A percentile compares a stretch with the other conserved stretches of the same genome.
These are phyloP conservation scores for Lecanicillium sp. DNA, from an alignment of 2,329 filamentous ascomycete species.

Conservation along the genomic window DNA sequence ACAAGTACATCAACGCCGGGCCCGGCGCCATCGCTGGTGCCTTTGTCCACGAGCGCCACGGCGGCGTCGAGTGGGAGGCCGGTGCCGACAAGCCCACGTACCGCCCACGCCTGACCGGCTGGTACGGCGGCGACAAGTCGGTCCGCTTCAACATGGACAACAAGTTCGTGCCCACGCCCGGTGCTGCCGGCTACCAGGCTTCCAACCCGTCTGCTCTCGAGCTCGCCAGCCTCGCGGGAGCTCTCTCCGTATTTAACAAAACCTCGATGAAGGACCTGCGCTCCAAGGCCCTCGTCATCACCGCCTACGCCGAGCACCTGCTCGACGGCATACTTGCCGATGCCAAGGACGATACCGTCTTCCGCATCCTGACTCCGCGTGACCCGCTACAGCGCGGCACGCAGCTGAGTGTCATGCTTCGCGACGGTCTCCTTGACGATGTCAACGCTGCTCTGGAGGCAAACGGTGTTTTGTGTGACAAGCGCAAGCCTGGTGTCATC, in stretches of 20 bases:
- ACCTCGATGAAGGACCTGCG: slow-evolving; percentile 65
- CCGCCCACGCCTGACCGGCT: slow-evolving; percentile 66
- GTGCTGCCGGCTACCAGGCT: slow-evolving; percentile 77
- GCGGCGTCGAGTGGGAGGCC: slow-evolving; percentile 42
- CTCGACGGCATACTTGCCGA: slow-evolving; percentile 42
- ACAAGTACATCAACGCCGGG: slow-evolving; percentile 88
- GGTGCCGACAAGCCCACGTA: slow-evolving; percentile 39
- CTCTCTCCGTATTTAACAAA: slow-evolving; percentile 66
- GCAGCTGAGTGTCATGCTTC: slow-evolving; percentile 69
- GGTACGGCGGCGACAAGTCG: slow-evolving; percentile 79
- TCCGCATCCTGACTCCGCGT: slow-evolving; percentile 62
- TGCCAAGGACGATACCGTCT: slow-evolving; percentile 31
- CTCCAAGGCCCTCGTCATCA: slow-evolving; percentile 65
- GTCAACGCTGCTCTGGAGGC: slow-evolving; percentile 59
- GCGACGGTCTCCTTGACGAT: slow-evolving; percentile 62
- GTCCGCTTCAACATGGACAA: slow-evolving; percentile 81
- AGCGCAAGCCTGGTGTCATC: slow-evolving; percentile 80
- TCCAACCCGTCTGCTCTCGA: slow-evolving; percentile 77
- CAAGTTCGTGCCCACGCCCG: slow-evolving; percentile 67
- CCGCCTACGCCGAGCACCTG: slow-evolving; percentile 68
- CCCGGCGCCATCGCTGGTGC: slow-evolving; percentile 74
- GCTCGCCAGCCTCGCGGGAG: slow-evolving; percentile 65
- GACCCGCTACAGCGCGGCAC: slow-evolving; percentile 65
- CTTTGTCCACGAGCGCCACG: slow-evolving; percentile 74
- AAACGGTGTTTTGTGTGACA: slow-evolving; percentile 70